phyloP scores from a whole-genome alignment of 1,284 basidiomycete species.

The Tilletia setariae region DNA sequence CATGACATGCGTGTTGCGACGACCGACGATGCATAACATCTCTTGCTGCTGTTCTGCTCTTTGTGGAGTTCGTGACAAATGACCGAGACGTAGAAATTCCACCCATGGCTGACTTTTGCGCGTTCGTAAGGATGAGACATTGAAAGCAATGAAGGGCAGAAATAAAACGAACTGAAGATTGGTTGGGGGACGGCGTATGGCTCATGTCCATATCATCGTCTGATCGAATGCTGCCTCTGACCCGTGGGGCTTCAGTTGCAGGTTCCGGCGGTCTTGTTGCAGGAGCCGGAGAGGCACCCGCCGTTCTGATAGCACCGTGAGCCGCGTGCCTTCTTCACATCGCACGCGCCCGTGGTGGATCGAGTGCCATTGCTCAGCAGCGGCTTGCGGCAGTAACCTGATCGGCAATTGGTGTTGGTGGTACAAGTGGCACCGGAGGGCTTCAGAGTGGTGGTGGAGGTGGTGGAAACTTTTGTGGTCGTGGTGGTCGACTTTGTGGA shows the following conservation, averaged over 20 bases:
- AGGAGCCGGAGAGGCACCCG: neutral
- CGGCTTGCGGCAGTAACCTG: conserved; percentile 9
- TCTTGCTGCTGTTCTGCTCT: too few relatives aligned
- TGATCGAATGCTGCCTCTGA: too few relatives aligned
- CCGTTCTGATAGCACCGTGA: conserved; percentile 14
- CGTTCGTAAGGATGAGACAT: too few relatives aligned
- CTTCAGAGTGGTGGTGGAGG: conserved; percentile 3
- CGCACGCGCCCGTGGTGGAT: neutral
- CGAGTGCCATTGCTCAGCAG: conserved; percentile 9
- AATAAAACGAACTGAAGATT: too few relatives aligned
- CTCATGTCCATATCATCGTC: too few relatives aligned
- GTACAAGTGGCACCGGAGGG: conserved; percentile 3
- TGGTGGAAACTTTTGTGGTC: neutral
- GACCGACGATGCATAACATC: too few relatives aligned
- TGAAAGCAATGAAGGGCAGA: too few relatives aligned
- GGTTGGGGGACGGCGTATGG: too few relatives aligned
- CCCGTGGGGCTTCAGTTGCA: neutral
- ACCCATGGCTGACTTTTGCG: too few relatives aligned
- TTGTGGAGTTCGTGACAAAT: too few relatives aligned
- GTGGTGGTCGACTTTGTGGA: neutral
- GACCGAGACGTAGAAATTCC: too few relatives aligned
- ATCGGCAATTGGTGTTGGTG: neutral
- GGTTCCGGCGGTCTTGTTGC: conserved; percentile 7
- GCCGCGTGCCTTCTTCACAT: conserved; percentile 7
- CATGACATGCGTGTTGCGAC: too few relatives aligned